Evolutionary conservation across 768 basidiomycete species (phyloP).

Genomic region (Daedaleopsis sinensis): DNA sequence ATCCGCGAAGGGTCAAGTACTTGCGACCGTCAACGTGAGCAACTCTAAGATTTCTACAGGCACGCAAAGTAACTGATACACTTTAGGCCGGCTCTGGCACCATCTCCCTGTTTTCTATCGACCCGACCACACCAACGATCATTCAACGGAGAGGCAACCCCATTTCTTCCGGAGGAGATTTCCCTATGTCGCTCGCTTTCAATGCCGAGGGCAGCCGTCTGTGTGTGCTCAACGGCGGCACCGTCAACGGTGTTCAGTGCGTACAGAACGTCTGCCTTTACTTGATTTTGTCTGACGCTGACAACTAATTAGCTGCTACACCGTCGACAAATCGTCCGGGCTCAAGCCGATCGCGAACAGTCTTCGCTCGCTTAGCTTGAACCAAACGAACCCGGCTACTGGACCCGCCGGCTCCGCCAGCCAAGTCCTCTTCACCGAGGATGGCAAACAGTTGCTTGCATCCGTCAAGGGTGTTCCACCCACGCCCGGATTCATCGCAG

Average conservation of each 20-base stretch:
- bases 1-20: slow-evolving; percentile 23
- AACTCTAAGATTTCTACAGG: not conserved
- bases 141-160: slow-evolving; percentile 27
- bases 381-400: slow-evolving; percentile 54
- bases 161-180: slow-evolving; percentile 29
- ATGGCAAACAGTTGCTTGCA: slow-evolving; percentile 46
- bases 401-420: slow-evolving; percentile 49
- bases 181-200: slow-evolving; percentile 31
- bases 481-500: slow-evolving; percentile 50
- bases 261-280: not conserved
- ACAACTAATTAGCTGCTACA: slow-evolving; percentile 42
- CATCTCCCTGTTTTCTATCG: slow-evolving; percentile 28
- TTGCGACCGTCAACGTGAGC: slow-evolving; percentile 27
- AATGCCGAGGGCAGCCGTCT: slow-evolving; percentile 17
- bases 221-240: slow-evolving; percentile 44
- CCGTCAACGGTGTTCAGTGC: slow-evolving; percentile 45
- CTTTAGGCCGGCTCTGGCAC: slow-evolving; percentile 32
- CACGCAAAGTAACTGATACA: not conserved
- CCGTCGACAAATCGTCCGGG: slow-evolving; percentile 44
- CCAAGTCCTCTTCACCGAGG: slow-evolving; percentile 51
- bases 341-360: slow-evolving; percentile 44
- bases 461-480: slow-evolving; percentile 52
- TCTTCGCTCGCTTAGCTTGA: slow-evolving; percentile 45
- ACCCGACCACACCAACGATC: slow-evolving; percentile 26
- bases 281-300: not conserved